A percentile compares a stretch with the other conserved stretches of the same genome.
These are phyloP conservation scores for Gnomoniopsis smithogilvyi DNA, from an alignment of 2,329 filamentous ascomycete species.

Conservation along the genomic window DNA sequence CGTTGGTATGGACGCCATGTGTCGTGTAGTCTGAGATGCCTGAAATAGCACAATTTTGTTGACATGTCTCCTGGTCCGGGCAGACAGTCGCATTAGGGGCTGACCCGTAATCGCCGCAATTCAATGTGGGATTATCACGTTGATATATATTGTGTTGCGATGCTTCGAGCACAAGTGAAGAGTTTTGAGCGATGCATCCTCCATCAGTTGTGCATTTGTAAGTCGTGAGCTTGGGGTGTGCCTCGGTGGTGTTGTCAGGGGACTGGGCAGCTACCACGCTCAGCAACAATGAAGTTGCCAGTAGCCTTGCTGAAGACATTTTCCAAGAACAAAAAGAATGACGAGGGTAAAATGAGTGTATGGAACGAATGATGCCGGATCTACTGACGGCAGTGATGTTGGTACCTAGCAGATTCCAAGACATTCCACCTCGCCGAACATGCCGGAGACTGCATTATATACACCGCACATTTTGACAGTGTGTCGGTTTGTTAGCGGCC, in stretches of 20 bases:
- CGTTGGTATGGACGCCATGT: constrained; percentile 31
- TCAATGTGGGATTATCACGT: constrained; percentile 26
- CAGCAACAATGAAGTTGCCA: not conserved
- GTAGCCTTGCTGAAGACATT: not conserved
- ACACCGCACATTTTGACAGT: too few species aligned
- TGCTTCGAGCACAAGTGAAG: constrained; percentile 48
- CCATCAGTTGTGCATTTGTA: constrained; percentile 47
- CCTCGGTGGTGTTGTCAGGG: constrained; percentile 33
- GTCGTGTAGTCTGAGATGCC: constrained; percentile 45
- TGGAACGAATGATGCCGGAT: too few species aligned
- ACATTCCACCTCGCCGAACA: too few species aligned
- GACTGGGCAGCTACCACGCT: constrained; percentile 2
- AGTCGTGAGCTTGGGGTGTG: constrained; percentile 49
- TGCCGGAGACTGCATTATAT: too few species aligned
- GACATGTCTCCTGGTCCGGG: constrained; percentile 46
- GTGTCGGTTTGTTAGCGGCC: too few species aligned
- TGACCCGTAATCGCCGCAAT: constrained; percentile 32
- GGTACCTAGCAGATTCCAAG: too few species aligned
- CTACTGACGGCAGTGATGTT: too few species aligned
- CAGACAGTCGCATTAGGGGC: constrained; percentile 41
- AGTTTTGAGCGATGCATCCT: constrained; percentile 45
- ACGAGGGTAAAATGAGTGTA: too few species aligned
- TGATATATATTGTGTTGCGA: constrained; percentile 44
- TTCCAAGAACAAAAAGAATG: not conserved
- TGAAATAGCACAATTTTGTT: constrained; percentile 52